Evolutionary conservation across 2,329 filamentous ascomycete genomes (phyloP), one percentile per base, ranked within the genome.

Genomic region (Exophiala calicioides): DNA sequence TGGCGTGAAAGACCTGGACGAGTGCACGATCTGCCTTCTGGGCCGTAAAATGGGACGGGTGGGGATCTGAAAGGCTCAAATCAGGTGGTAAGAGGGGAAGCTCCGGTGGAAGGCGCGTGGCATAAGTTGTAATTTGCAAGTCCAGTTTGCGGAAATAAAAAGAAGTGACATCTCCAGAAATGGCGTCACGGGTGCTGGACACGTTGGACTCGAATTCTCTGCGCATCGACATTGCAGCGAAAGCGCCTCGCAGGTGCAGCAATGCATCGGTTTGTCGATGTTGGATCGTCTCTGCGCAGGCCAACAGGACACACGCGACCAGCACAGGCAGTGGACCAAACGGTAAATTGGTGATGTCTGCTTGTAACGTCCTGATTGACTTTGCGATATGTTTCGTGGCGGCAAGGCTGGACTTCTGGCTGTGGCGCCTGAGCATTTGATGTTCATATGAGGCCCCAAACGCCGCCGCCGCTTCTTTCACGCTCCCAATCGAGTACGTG

Each of bases 391-490:
- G 41, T 20, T 31, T 39, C 27, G 27, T 15, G 3, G 27, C 34
- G 10, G 15, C 16, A 12, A 21, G 16, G 10, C 27, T 50, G 6
- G 24, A n/a, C 3, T 13, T 19, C 4, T 7, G 12, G 6, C n/a
- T n/a, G 9, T 20, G n/a, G n/a, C 41, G 20, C n/a, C 23, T 20
- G 7, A 50, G 34, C 19, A 50, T 30, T 16, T 33, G 30, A 15
- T 45, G 23, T 13, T 50, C 47, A 24, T 50, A 50, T n/a, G 42
- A 32, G 7, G 47, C 47, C 13, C 41, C 47, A 34, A 50, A 38
- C 16, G 41, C 47, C n/a, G 33, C 41, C 4, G 42, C 41, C 5
- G 47, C 32, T 24, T 35, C 47, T 12, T 20, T 46, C 3, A 50
- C 47, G 19, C 30, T 37, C 8, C 26, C 13, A 15, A 35, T 40